Conservation (phyloP, 2,329 filamentous ascomycete species). For the Niveomyces coronatus region DNA sequence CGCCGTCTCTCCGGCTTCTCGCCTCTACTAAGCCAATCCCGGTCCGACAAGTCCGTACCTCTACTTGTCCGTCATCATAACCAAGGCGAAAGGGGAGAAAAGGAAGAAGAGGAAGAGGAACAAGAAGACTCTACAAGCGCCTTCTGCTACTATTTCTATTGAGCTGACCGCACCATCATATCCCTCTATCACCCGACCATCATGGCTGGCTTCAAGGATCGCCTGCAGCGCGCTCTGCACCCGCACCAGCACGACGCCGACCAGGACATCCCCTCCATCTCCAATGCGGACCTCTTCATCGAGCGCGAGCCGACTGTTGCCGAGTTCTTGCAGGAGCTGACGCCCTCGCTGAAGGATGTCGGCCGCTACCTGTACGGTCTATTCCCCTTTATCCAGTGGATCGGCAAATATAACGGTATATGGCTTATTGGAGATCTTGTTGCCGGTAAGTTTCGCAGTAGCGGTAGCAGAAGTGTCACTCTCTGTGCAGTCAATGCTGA, state of each 20-base stretch:
- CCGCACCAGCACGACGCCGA: constrained; percentile 20
- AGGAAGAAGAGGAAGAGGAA: too few species aligned
- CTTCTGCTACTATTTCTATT: too few species aligned
- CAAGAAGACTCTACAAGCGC: too few species aligned
- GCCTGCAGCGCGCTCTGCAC: constrained; percentile 11
- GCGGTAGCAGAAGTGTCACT: too few species aligned
- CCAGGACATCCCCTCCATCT: constrained; percentile 25
- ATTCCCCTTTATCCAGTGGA: constrained; percentile 40
- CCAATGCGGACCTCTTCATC: constrained; percentile 27
- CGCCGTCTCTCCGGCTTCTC: background rate
- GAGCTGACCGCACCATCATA: background rate
- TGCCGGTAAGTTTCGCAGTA: constrained; percentile 22
- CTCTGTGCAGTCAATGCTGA: constrained; percentile 12
- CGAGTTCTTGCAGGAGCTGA: constrained; percentile 30
- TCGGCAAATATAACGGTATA: constrained; percentile 37
- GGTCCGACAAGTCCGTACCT: too few species aligned
- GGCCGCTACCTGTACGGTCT: constrained; percentile 28
- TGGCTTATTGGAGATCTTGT: constrained; percentile 39
- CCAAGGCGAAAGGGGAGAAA: too few species aligned
- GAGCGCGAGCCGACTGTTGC: constrained; percentile 32
- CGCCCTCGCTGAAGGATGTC: constrained; percentile 22
- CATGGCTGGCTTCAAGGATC: constrained; percentile 15
- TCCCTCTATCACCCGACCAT: background rate
- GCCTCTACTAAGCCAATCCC: too few species aligned
- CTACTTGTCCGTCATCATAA: too few species aligned